Conservation (phyloP, 2,329 filamentous ascomycete genomes). For the Aspergillus sp. region DNA sequence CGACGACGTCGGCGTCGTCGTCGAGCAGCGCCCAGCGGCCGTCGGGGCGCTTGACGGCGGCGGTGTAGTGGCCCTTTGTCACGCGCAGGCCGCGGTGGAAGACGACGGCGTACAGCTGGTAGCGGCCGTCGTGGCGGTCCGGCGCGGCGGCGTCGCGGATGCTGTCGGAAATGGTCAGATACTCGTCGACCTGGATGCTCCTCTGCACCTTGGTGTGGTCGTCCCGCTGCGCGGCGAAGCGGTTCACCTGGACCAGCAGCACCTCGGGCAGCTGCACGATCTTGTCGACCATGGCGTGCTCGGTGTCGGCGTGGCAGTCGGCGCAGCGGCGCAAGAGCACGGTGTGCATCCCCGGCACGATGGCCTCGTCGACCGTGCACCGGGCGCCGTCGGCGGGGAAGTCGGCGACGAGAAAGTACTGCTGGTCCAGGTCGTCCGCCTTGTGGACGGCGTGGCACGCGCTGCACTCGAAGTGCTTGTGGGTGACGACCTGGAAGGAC, state of each 20-base stretch:
- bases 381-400: neutral
- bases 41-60: constrained; percentile 18
- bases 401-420: neutral
- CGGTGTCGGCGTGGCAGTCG: constrained; percentile 6
- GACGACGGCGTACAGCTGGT: constrained; percentile 26
- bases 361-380: neutral
- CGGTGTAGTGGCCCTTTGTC: constrained; percentile 22
- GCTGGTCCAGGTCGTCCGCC: neutral
- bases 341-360: neutral
- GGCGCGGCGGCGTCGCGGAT: constrained; percentile 4
- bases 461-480: neutral
- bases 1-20: constrained; percentile 3
- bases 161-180: constrained; percentile 7
- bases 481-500: neutral
- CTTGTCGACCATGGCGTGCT: constrained; percentile 1
- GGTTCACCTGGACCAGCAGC: constrained; percentile 22
- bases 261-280: constrained; percentile 18
- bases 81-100: constrained; percentile 15
- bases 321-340: constrained; percentile 1
- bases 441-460: neutral
- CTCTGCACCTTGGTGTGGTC: neutral
- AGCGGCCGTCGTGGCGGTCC: constrained; percentile 12
- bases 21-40: constrained; percentile 18
- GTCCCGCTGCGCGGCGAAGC: neutral
- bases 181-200: constrained; percentile 3